Evolutionary conservation across 2,329 filamentous ascomycete species (phyloP).

Genomic region (Aspergillus sp.): DNA sequence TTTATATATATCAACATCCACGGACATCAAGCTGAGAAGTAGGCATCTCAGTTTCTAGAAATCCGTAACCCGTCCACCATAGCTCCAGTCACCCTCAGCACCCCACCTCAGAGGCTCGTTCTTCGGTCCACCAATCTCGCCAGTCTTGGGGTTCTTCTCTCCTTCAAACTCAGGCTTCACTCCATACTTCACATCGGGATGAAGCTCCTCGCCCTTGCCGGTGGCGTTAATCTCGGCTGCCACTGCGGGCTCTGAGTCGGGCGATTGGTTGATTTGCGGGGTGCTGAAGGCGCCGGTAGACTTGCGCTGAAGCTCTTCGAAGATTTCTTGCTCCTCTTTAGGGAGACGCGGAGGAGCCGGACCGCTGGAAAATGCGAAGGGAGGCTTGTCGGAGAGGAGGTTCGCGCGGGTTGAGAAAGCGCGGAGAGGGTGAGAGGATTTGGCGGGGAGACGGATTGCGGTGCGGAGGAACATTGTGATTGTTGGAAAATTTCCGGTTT

Average conservation of each 20-base stretch:
- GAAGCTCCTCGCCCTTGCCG: slow-evolving; percentile 65
- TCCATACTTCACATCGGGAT: slow-evolving; percentile 72
- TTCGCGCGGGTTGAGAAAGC: not conserved
- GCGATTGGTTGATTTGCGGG: slow-evolving; percentile 56
- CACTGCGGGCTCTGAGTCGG: slow-evolving; percentile 32
- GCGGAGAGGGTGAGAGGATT: not conserved
- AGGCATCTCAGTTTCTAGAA: slow-evolving; percentile 56
- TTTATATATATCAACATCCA: not conserved
- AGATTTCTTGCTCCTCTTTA: slow-evolving; percentile 84
- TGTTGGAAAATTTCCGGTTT: slow-evolving; percentile 7
- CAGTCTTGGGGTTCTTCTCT: slow-evolving; percentile 87
- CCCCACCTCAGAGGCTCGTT: slow-evolving; percentile 95
- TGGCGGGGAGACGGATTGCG: not conserved
- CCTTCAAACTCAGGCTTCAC: slow-evolving; percentile 90
- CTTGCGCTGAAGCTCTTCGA: slow-evolving; percentile 78
- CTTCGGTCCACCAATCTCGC: slow-evolving; percentile 94
- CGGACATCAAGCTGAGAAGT: not conserved
- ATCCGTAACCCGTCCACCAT: slow-evolving; percentile 91
- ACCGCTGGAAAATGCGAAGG: slow-evolving; percentile 41
- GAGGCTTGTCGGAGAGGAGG: slow-evolving; percentile 23
- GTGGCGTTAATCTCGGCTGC: slow-evolving; percentile 51
- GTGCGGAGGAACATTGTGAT: not conserved
- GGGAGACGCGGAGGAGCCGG: slow-evolving; percentile 85
- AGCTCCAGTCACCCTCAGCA: slow-evolving; percentile 77
- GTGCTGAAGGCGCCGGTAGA: slow-evolving; percentile 78